Base-by-base conservation (phyloP, 2,329 filamentous ascomycete genomes). In the Diaporthe destruens region DNA sequence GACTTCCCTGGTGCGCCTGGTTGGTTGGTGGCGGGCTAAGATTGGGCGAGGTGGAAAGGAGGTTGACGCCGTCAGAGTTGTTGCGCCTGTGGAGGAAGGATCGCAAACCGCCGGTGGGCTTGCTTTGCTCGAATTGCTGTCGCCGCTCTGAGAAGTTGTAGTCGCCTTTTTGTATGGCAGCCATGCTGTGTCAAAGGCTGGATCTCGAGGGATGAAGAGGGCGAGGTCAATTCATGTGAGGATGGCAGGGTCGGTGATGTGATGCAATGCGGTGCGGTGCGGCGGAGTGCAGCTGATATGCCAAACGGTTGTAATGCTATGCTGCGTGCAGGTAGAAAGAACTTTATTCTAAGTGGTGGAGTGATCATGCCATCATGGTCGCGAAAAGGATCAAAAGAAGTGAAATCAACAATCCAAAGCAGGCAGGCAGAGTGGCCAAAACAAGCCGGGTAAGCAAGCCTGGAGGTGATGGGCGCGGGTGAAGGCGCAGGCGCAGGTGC, bases 71-170 rank as follows among this genome's bases (percentile, higher is more conserved):
- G 56, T 74, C 72, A 12, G 71, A 69, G 39, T 72, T 74, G 47
- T 74, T 74, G 44, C 66, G 67, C 72, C 66, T 74, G 20, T 74
- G 72, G 32, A 74, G 68, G 32, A 72, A 72, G 2, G 72, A 72
- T 61, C 70, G 59, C 70, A 69, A 42, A 6, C 72, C 72, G 12
- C 70, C 44, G 23, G 69, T 55, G 12, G 69, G 42, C 36, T 72
- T 74, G 72, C 54, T 59, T 55, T 74, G 72, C 54, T 74, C 72
- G 47, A 72, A 74, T 32, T 74, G 72, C 47, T 74, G 72, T 53
- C 72, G 70, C 29, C 70, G 63, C 47, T 74, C 72, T n/a, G 66
- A 70, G 47, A 74, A 74, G 66, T 72, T 74, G 66, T 72, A 74
- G 57, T 68, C 65, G n/a, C 65, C 71, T 20, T 72, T 74, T n/a